Conservation (phyloP, 176 grass and related monocot species). For the maize (Zea mays) region Zm-B73-REFERENCE-NAM-5.0 NC_050102.1:162622001-162622500, state of each 20-base stretch:
- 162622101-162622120: slow-evolving; percentile 8
- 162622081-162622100: slow-evolving; percentile 31
- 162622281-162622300: slow-evolving; percentile 99
- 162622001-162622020: neutral
- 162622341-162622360: slow-evolving; percentile 23
- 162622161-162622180: slow-evolving; percentile 89
- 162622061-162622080: slow-evolving; percentile 7
- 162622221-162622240: slow-evolving; percentile 96
- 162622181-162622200: slow-evolving; percentile 94
- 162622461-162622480: slow-evolving; percentile 92
- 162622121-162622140: slow-evolving; percentile 51
- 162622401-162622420: slow-evolving; percentile 98
- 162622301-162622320: slow-evolving; percentile 62
- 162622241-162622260: slow-evolving; percentile 90
- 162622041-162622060: slow-evolving; percentile 18
- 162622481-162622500: slow-evolving; percentile 90
- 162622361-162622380: slow-evolving; percentile 12
- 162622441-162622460: slow-evolving; percentile 95
- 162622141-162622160: slow-evolving; percentile 97
- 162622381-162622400: slow-evolving; percentile 89
- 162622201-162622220: slow-evolving; percentile 96
- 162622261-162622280: slow-evolving; percentile 91
- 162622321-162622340: slow-evolving; percentile 23
- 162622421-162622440: slow-evolving; percentile 98
- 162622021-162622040: slow-evolving; percentile 9